Conservation (phyloP, 1,284 basidiomycete genomes). For the Sporisorium sorghi region DNA sequence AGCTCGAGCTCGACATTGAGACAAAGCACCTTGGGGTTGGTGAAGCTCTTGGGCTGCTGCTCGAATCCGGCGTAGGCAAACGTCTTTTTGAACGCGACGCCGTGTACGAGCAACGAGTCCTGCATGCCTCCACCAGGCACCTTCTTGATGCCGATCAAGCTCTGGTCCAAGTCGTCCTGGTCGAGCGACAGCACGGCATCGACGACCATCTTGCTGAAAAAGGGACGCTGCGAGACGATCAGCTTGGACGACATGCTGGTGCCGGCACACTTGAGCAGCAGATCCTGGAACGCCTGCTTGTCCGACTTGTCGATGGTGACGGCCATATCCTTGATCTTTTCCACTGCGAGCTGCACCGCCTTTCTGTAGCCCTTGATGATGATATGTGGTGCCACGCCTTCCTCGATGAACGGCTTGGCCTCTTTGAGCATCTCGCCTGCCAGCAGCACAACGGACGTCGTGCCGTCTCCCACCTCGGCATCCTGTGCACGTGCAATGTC, state of each 20-base stretch:
- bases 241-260: constrained; percentile 99
- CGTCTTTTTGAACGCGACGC: constrained; percentile 99
- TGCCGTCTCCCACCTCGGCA: constrained; percentile 97
- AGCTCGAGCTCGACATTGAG: constrained; percentile 98
- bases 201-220: constrained; percentile 99
- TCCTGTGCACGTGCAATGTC: constrained; percentile 98
- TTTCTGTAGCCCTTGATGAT: constrained; percentile 96
- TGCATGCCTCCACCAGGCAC: constrained; percentile 99
- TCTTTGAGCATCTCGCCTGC: constrained; percentile 96
- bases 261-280: constrained; percentile 94
- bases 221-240: constrained; percentile 98
- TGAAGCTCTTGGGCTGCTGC: constrained; percentile 96
- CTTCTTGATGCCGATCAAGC: constrained; percentile 97
- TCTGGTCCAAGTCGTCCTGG: constrained; percentile 93
- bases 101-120: constrained; percentile 85
- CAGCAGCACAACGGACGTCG: constrained; percentile 92
- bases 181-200: constrained; percentile 86
- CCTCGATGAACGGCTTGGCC: constrained; percentile 90
- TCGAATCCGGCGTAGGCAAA: constrained; percentile 99
- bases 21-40: constrained; percentile 88
- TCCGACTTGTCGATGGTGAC: constrained; percentile 90
- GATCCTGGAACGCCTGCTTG: constrained; percentile 89
- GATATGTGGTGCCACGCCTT: constrained; percentile 95
- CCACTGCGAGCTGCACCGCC: constrained; percentile 85
- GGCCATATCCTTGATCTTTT: constrained; percentile 89